phyloP scores from a whole-genome alignment of 1,139 yeast genomes.

The Hansenula lynferdii region DNA sequence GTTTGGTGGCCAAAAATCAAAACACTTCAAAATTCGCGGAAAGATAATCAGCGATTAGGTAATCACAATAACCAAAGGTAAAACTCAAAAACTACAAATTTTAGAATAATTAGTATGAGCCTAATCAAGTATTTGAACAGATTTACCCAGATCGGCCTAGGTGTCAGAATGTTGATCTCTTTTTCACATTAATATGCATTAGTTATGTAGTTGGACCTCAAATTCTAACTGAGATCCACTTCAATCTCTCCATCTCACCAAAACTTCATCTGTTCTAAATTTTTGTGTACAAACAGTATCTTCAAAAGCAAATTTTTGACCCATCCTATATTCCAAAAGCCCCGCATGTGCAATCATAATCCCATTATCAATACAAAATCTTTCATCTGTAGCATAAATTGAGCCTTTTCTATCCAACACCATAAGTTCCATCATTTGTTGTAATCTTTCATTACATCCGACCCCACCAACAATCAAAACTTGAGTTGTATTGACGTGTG shows the following conservation, averaged over 20 bases:
- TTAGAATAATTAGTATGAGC: too few species aligned
- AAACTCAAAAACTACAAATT: too few species aligned
- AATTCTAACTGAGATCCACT: background rate
- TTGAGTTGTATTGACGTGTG: constrained; percentile 87
- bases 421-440: constrained; percentile 95
- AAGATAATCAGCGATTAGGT: too few species aligned
- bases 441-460: constrained; percentile 88
- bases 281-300: constrained; percentile 90
- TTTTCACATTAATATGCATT: too few species aligned
- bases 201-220: too few species aligned
- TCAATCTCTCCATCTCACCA: constrained; percentile 77
- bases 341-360: constrained; percentile 99
- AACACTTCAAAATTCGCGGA: too few species aligned
- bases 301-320: constrained; percentile 50
- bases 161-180: too few species aligned
- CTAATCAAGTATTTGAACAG: too few species aligned
- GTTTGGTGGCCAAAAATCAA: too few species aligned
- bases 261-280: constrained; percentile 90
- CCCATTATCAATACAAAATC: constrained; percentile 96
- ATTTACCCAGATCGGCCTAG: too few species aligned
- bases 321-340: constrained; percentile 77
- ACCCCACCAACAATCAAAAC: constrained; percentile 98
- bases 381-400: constrained; percentile 90
- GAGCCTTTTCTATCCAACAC: constrained; percentile 83
- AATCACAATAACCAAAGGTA: too few species aligned